Conservation (phyloP, 169 alveolate genomes). For the Amoebophrya sp. region DNA sequence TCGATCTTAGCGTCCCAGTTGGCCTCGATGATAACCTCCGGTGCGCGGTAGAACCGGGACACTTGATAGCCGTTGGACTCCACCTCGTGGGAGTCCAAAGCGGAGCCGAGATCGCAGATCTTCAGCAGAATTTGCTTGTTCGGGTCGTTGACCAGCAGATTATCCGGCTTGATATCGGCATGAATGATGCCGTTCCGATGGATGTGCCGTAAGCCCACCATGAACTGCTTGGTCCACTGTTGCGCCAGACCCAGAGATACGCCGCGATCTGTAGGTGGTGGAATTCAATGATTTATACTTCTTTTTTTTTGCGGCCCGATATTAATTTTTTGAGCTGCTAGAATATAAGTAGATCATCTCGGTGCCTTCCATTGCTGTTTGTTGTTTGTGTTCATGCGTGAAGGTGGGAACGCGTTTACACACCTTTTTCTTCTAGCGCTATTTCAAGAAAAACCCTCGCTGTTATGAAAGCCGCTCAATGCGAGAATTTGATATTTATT, state of each 20-base stretch:
- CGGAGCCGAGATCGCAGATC: slow-evolving; percentile 43
- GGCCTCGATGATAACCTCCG: slow-evolving; percentile 40
- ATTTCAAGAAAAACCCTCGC: no score
- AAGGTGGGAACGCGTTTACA: no score
- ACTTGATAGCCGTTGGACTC: not conserved
- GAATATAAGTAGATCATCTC: no score
- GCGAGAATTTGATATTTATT: no score
- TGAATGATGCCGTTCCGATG: slow-evolving; percentile 31
- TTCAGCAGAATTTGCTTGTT: slow-evolving; percentile 28
- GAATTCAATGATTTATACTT: no score
- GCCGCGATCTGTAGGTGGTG: not conserved
- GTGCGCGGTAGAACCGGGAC: slow-evolving; percentile 41
- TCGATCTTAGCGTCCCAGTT: slow-evolving; percentile 36
- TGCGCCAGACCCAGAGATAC: not conserved
- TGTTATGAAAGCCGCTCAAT: no score
- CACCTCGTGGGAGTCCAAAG: slow-evolving; percentile 33
- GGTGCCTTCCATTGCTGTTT: no score
- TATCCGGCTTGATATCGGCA: slow-evolving; percentile 44
- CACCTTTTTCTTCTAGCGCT: no score
- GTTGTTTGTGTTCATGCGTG: no score
- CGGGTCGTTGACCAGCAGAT: slow-evolving; percentile 32
- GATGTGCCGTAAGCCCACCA: not conserved
- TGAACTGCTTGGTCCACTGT: not conserved
- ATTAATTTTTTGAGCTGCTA: no score
- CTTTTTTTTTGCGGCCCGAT: no score